A percentile compares a stretch with the other conserved stretches of the same genome.
Evolutionary conservation across 1,284 basidiomycete species (phyloP).

Genomic region (Trametes versicolor): DNA sequence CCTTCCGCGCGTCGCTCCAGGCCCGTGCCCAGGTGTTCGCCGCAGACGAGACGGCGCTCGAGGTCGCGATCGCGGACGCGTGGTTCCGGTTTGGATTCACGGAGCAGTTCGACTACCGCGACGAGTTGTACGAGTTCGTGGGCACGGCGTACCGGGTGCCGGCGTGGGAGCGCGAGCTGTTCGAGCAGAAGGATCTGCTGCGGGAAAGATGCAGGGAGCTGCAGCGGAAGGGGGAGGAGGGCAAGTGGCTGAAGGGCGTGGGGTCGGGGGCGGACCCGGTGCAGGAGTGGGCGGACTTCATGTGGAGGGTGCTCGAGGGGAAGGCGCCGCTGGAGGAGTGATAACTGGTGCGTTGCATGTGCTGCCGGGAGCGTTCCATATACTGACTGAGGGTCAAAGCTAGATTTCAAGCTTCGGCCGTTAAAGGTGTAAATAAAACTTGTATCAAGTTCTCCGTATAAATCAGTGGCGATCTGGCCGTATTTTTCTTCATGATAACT

Average conservation of each 20-base stretch:
- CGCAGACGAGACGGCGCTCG: conserved; percentile 10
- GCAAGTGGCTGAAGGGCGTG: conserved; percentile 67
- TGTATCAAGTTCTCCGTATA: no score
- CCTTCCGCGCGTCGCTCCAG: conserved; percentile 42
- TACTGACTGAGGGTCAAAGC: no score
- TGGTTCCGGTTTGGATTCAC: conserved; percentile 62
- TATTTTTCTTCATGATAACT: no score
- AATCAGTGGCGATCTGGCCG: no score
- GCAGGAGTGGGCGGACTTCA: conserved; percentile 73
- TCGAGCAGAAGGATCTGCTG: conserved; percentile 57
- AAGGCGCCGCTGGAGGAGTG: not conserved
- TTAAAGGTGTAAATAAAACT: no score
- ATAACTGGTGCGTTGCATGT: no score
- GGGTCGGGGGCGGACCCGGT: conserved; percentile 51
- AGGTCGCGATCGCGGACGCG: conserved; percentile 53
- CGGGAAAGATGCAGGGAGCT: conserved; percentile 66
- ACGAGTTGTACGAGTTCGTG: conserved; percentile 56
- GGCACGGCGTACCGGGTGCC: conserved; percentile 50
- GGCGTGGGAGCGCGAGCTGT: conserved; percentile 67
- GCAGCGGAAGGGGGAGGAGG: conserved; percentile 62
- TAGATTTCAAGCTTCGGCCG: no score
- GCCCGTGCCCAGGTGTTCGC: no score
- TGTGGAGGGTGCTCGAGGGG: conserved; percentile 53
- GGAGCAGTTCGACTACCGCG: conserved; percentile 77
- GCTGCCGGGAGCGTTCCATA: no score